These are phyloP conservation scores for Microglena sp. DNA, from an alignment of 139 green algal genomes.

Conservation along the genomic window DNA sequence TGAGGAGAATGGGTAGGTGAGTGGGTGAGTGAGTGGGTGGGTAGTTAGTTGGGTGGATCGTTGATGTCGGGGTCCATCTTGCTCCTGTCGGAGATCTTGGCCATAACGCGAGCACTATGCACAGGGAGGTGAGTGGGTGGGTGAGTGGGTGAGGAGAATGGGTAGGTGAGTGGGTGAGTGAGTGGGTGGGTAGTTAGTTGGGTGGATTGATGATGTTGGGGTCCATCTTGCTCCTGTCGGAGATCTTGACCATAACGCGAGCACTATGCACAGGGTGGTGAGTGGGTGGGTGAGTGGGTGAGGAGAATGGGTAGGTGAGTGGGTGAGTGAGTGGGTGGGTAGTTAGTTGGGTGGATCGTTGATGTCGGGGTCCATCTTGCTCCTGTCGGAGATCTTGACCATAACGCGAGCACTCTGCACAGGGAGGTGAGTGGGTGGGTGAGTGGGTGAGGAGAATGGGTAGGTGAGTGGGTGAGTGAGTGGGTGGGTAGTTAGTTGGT, in stretches of 20 bases:
- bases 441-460: no score
- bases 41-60: constrained; percentile 49
- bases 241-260: constrained; percentile 52
- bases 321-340: no score
- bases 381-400: constrained; percentile 49
- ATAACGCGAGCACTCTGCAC: constrained; percentile 41
- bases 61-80: constrained; percentile 46
- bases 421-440: not conserved
- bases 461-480: no score
- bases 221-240: constrained; percentile 48
- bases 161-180: no score
- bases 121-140: not conserved
- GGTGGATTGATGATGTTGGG: constrained; percentile 37
- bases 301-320: no score
- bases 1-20: no score
- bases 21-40: no score
- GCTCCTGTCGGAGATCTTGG: constrained; percentile 45
- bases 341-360: no score
- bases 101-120: constrained; percentile 43
- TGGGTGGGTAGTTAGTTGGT: no score
- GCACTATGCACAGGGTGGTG: constrained; percentile 22
- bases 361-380: constrained; percentile 42
- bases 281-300: no score
- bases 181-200: no score
- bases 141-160: no score